Base-by-base conservation (phyloP, 805 yeast species). In the Teunomyces cretensis region DNA sequence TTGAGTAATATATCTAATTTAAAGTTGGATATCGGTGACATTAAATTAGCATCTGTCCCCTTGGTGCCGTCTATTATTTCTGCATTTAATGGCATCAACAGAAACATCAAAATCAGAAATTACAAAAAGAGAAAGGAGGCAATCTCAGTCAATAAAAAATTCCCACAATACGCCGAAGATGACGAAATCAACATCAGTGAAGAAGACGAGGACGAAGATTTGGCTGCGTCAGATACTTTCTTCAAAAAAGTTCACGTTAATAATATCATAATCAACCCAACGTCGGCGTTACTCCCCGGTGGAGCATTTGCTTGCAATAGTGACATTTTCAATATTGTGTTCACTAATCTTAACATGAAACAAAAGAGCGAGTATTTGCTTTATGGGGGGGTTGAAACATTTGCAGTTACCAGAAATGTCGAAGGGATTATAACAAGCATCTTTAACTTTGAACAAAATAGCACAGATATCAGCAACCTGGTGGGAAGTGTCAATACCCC, bases 351-450 rank as follows among this genome's bases (percentile, higher is more conserved):
- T 6, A 64, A 62, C 35, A 41, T 81, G 17, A 73, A 72, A 41
- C 79, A 74, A 43, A 75, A 74, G 44, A 71, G 68, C 45, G 60
- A 67, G 0, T 55, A 54, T 0, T 62, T 78, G 39, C 53, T 71
- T 1, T 75, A 71, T 48, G 88, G 88, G 1, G 78, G 79, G 1
- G 47, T 81, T 1, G 66, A 71, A 37, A 53, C 49, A 0, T 47
- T 78, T n/a, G 46, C 53, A 1, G 46, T 72, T 4, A 13, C 61
- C 2, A 45, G 65, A 15, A 58, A 17, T 3, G 9, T 16, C 1
- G 15, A 30, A 6, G 45, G 33, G 6, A 30, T 19, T 9, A 24
- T 26, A 6, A 30, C 38, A 15, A 35, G 17, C 9, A 33, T 45
- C 7, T 45, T 45, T 36, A n/a, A 26, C 19, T 45, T 45, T 39